Conservation (phyloP, 345 rosid genomes). For the Geranium brycei region DNA sequence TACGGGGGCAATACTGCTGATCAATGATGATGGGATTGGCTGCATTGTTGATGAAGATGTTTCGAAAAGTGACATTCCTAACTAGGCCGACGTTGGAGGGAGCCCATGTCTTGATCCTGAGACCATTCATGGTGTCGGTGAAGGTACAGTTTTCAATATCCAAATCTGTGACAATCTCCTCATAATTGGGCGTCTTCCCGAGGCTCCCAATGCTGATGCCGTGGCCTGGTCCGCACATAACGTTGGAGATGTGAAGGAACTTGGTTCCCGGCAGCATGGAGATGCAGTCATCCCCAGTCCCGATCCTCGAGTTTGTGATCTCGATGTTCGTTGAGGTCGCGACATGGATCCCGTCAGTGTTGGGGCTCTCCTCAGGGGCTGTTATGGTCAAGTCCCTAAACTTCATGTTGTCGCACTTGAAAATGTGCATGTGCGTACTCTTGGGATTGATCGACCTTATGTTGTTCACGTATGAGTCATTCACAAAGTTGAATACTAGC, state of each 20-base stretch:
- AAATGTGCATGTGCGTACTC: slow-evolving; percentile 16
- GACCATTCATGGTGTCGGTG: no score
- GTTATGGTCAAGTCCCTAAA: slow-evolving; percentile 7
- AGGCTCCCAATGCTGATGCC: no score
- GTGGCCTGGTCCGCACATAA: no score
- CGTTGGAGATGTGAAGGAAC: slow-evolving; percentile 13
- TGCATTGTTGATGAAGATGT: no score
- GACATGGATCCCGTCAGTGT: slow-evolving; percentile 22
- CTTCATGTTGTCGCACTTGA: slow-evolving; percentile 14
- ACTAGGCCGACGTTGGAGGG: no score
- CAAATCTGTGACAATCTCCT: no score
- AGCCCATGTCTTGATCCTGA: no score
- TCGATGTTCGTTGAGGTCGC: slow-evolving; percentile 13
- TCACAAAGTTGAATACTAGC: slow-evolving; percentile 14
- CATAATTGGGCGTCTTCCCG: no score
- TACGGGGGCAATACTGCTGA: no score
- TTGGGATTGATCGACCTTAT: slow-evolving; percentile 17
- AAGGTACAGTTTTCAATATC: no score
- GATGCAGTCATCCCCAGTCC: slow-evolving; percentile 24
- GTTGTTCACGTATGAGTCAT: slow-evolving; percentile 12
- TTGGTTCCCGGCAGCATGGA: slow-evolving; percentile 17
- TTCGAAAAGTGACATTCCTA: no score
- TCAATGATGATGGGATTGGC: no score
- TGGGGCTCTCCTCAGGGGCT: slow-evolving; percentile 14
- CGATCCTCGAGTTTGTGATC: slow-evolving; percentile 9